Base-by-base conservation (phyloP, 2,329 filamentous ascomycete genomes). In the Penicillium polonicum region DNA sequence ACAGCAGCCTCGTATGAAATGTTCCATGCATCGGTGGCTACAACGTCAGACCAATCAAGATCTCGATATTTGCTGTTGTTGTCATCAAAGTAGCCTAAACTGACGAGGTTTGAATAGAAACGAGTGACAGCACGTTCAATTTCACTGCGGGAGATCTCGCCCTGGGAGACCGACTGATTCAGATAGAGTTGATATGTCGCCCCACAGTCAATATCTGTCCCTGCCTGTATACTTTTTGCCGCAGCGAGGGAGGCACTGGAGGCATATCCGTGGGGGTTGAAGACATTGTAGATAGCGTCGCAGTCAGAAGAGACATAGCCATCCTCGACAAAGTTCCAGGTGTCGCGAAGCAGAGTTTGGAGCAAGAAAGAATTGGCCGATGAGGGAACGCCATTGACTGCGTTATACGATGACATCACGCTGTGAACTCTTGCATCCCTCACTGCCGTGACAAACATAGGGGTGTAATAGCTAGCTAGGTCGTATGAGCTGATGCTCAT, bases 251-350 rank as follows among this genome's bases (percentile, higher is more conserved):
- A 74, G n/a, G 76, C 68, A 41, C 79, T 80, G 9, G 60, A 55
- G 1, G 72, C 70, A 52, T 76, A 76, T 51, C 84, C 78, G 65
- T 87, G 82, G 0, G 80, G 79, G n/a, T 78, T 74, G 61, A 77
- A 85, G 54, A 88, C 80, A 65, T 87, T 82, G 43, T 81, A 76
- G 0, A 88, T 77, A 0, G 87, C 82, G 55, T 86, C 85, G 62
- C 88, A 90, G 66, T 90, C 87, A 17, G 81, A 84, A 0, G 84
- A 85, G 36, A 90, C 80, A 60, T 88, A 83, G 49, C 85, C 80
- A 43, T 84, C 79, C 3, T 81, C 78, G 0, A 80, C 83, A 79
- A 86, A 90, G 43, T 78, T 80, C 84, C 87, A 90, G 65, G 85
- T 83, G 44, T 88, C 82, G 2, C 88, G 80, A 3, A 90, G 77